Evolutionary conservation across 768 basidiomycete species (phyloP), one percentile per base, ranked within the genome.

Genomic region (Suillus plorans): DNA sequence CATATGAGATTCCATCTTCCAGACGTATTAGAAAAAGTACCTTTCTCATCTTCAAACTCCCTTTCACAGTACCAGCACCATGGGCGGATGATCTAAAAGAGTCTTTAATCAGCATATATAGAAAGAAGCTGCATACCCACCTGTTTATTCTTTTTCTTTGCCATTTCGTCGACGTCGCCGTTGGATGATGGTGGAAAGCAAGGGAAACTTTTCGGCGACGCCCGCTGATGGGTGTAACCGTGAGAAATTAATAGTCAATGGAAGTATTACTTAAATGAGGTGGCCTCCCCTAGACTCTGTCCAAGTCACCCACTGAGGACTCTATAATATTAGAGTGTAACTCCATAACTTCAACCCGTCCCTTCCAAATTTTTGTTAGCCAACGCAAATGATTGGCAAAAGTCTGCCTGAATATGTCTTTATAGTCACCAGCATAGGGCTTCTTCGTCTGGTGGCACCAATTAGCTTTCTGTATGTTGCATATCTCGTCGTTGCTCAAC

Each of bases 11-110:
- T 47, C 39, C 49, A 31, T 59, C 41, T 18, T 44, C 37, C n/a
- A 12, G 56, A 56, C 25, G 16, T 60, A 16, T 8, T 44, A 16
- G 57, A 44, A 66, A 53, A 70, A 78, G 82, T 57, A 94, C 96
- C 96, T 80, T 98, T 99, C 78, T 98, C 96, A 85, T 99, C 97
- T 79, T 99, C 96, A 71, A 99, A 99, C 78, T 97, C 97, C 74
- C 97, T 88, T 79, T 99, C 96, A 81, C 95, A 99, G 77, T 99
- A 99, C 96, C 96, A 98, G 80, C 96, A 98, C 95, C 96, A 97
- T 18, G 94, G 93, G 6, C 91, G 88, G 68, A 95, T 85, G 68
- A 94, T 78, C 93, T 95, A 65, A 10, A 39, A 22, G 41, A 14
- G 8, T 42, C 53, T 63, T 72, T 57, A 69, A 60, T 67, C 49